Percentiles rank a stretch among this genome's conserved stretches.
These are phyloP conservation scores for Penicillium lagena DNA, from an alignment of 495 filamentous ascomycete species.

Conservation along the genomic window DNA sequence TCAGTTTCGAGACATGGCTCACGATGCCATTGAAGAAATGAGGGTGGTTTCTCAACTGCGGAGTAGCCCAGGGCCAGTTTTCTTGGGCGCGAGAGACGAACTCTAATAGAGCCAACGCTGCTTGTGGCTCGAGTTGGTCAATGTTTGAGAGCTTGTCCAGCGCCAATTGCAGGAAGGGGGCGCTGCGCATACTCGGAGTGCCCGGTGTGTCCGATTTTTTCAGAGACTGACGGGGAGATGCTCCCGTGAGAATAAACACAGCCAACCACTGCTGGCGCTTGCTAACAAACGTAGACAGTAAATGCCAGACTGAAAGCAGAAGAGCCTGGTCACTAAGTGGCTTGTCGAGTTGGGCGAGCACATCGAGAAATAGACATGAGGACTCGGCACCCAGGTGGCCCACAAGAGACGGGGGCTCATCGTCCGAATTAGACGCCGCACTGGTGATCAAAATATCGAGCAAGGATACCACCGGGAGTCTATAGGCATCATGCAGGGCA, in stretches of 20 bases:
- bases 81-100: conserved; percentile 84
- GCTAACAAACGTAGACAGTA: conserved; percentile 81
- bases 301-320: conserved; percentile 67
- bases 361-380: conserved; percentile 73
- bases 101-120: conserved; percentile 68
- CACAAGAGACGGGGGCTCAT: conserved; percentile 82
- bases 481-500: conserved; percentile 62
- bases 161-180: conserved; percentile 68
- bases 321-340: conserved; percentile 58
- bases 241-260: conserved; percentile 84
- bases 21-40: conserved; percentile 64
- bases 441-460: conserved; percentile 69
- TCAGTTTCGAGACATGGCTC: conserved; percentile 58
- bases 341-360: conserved; percentile 71
- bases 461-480: conserved; percentile 55
- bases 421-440: conserved; percentile 49
- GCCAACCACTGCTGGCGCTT: conserved; percentile 94
- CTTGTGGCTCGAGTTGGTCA: conserved; percentile 51
- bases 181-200: conserved; percentile 34
- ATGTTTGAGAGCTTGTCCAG: conserved; percentile 68
- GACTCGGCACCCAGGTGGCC: conserved; percentile 78
- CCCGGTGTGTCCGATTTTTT: conserved; percentile 43
- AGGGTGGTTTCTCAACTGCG: conserved; percentile 64
- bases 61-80: conserved; percentile 87
- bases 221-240: conserved; percentile 67